phyloP scores from a whole-genome alignment of 106 monocot species.

The Allium cepa region DNA sequence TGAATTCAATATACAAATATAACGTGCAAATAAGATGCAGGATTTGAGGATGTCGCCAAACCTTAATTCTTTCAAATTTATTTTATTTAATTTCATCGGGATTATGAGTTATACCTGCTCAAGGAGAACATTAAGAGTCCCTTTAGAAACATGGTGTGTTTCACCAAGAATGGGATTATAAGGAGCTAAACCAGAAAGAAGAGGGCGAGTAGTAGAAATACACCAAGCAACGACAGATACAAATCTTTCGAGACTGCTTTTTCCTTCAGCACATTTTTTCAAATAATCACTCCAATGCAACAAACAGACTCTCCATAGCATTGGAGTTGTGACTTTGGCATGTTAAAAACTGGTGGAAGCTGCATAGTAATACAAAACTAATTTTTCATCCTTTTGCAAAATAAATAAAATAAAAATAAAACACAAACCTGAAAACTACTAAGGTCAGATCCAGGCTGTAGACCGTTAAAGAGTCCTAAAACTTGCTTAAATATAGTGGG shows the following conservation, averaged over 20 bases:
- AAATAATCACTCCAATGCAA: conserved; percentile 51
- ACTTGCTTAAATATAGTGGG: conserved; percentile 57
- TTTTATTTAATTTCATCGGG: no score
- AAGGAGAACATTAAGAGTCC: conserved; percentile 71
- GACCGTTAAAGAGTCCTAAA: conserved; percentile 57
- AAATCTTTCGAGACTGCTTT: conserved; percentile 62
- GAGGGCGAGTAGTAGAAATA: conserved; percentile 73
- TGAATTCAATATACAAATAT: no score
- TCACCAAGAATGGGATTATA: conserved; percentile 94
- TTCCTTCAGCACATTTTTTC: conserved; percentile 39
- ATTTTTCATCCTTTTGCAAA: neutral
- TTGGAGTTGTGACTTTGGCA: conserved; percentile 96
- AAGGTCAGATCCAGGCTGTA: conserved; percentile 83
- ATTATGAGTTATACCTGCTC: conserved; percentile 55
- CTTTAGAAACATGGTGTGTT: conserved; percentile 83
- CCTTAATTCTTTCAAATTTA: no score
- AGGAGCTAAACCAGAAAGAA: conserved; percentile 70
- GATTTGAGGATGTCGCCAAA: no score
- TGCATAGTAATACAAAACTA: conserved; percentile 6
- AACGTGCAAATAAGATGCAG: no score
- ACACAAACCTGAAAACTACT: conserved; percentile 60
- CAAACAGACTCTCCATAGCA: conserved; percentile 81
- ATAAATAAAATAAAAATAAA: neutral
- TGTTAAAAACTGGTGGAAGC: conserved; percentile 88
- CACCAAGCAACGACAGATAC: conserved; percentile 74